Percentiles rank a stretch among this genome's conserved stretches.
phyloP scores from a whole-genome alignment of 2,329 filamentous ascomycete genomes.

The Colletotrichum sp. region DNA sequence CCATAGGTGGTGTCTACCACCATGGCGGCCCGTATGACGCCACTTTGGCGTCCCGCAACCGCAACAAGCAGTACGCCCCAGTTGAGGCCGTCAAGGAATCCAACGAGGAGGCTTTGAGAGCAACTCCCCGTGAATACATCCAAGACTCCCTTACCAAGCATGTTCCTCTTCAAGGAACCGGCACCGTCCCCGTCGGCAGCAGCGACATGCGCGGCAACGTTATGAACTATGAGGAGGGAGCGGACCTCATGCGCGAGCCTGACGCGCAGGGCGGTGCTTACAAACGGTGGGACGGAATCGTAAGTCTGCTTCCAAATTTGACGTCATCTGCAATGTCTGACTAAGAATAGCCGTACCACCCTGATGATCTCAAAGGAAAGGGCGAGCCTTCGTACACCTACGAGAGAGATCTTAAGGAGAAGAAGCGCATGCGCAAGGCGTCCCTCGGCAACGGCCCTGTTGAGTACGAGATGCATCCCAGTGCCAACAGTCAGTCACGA shows the following conservation, averaged over 20 bases:
- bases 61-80: slow-evolving; percentile 66
- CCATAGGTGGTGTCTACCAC: slow-evolving; percentile 74
- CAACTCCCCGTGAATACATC: slow-evolving; percentile 81
- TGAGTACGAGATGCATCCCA: slow-evolving; percentile 56
- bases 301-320: slow-evolving; percentile 49
- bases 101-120: slow-evolving; percentile 78
- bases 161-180: slow-evolving; percentile 81
- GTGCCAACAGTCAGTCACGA: slow-evolving; percentile 24
- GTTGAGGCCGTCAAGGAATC: slow-evolving; percentile 76
- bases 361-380: slow-evolving; percentile 82
- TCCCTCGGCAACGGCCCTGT: slow-evolving; percentile 31
- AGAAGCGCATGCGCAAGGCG: slow-evolving; percentile 43
- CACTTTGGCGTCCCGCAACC: slow-evolving; percentile 76
- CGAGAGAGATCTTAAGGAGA: slow-evolving; percentile 70
- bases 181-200: slow-evolving; percentile 76
- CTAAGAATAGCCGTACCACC: slow-evolving; percentile 65
- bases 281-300: slow-evolving; percentile 75
- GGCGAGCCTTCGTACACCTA: slow-evolving; percentile 77
- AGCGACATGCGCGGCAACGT: slow-evolving; percentile 70
- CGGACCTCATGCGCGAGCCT: slow-evolving; percentile 80
- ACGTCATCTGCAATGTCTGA: not conserved
- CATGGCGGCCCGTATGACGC: slow-evolving; percentile 93
- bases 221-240: slow-evolving; percentile 85
- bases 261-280: slow-evolving; percentile 76
- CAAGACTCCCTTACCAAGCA: slow-evolving; percentile 75